These are phyloP conservation scores for Globisporangium middletonii DNA, from an alignment of 352 stramenopile species.

Conservation along the genomic window DNA sequence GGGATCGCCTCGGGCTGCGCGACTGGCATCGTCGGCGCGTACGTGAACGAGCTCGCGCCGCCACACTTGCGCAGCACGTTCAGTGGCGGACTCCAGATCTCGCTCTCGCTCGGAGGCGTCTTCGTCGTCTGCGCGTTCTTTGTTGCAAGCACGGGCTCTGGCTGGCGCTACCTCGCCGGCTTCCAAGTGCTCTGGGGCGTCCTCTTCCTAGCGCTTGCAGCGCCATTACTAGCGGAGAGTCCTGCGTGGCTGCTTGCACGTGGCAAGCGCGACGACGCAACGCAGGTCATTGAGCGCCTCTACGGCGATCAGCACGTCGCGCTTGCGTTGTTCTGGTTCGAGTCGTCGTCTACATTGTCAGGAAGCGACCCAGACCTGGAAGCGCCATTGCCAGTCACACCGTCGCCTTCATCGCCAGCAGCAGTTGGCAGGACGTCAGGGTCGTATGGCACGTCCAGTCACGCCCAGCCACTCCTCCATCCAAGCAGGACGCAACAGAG, in stretches of 20 bases:
- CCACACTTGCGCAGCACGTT: slow-evolving; percentile 27
- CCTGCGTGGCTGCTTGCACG: slow-evolving; percentile 34
- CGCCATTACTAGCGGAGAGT: slow-evolving; percentile 29
- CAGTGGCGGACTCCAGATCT: slow-evolving; percentile 35
- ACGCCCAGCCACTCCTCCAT: no score
- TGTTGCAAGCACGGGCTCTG: slow-evolving; percentile 36
- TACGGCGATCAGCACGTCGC: slow-evolving; percentile 27
- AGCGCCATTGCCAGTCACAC: no score
- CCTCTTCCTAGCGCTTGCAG: slow-evolving; percentile 19
- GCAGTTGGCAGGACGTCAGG: no score
- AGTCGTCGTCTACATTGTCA: slow-evolving; percentile 2
- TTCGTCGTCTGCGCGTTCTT: slow-evolving; percentile 46
- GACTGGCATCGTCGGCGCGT: slow-evolving; percentile 21
- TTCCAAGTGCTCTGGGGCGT: slow-evolving; percentile 28
- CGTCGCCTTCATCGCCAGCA: no score
- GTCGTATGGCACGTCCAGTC: no score
- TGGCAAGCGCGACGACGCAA: slow-evolving; percentile 22
- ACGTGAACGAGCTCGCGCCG: slow-evolving; percentile 50
- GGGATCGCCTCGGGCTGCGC: slow-evolving; percentile 32
- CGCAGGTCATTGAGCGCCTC: slow-evolving; percentile 19
- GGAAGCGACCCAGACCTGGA: no score
- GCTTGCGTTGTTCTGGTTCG: slow-evolving; percentile 22
- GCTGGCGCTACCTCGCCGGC: slow-evolving; percentile 14
- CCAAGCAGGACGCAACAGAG: no score
- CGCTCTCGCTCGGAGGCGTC: slow-evolving; percentile 39